phyloP scores from a whole-genome alignment of 306 rosid species.

The Corylus avellana region DNA sequence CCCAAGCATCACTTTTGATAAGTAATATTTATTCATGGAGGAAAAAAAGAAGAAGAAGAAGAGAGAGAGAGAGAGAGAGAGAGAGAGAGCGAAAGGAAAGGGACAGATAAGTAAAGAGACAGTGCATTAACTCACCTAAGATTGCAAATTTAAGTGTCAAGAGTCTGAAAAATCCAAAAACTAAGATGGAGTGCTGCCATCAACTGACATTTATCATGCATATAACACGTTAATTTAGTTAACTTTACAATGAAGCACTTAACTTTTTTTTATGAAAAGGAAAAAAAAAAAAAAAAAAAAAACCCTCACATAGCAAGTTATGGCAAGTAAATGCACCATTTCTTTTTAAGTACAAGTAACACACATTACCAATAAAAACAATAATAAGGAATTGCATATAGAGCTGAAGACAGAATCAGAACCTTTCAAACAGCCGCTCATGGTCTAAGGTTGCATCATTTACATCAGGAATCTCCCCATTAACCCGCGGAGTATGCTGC shows the following conservation, averaged over 20 bases:
- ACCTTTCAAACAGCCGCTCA: slow-evolving; percentile 82
- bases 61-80: not conserved
- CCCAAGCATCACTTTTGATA: not conserved
- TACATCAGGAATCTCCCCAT: slow-evolving; percentile 94
- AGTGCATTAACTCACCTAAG: not conserved
- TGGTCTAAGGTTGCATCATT: slow-evolving; percentile 94
- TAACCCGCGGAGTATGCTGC: slow-evolving; percentile 94
- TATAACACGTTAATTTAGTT: not conserved
- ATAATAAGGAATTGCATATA: not conserved
- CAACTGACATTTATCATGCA: not conserved
- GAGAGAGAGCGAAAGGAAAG: too few relatives aligned
- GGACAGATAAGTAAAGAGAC: too few relatives aligned
- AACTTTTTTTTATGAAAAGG: not conserved
- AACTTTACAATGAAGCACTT: not conserved
- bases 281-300: not conserved
- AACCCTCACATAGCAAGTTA: not conserved
- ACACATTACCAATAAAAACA: not conserved
- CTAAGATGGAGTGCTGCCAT: not conserved
- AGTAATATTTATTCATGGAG: not conserved
- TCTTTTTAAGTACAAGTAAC: not conserved
- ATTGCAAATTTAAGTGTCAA: not conserved
- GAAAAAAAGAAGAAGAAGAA: not conserved
- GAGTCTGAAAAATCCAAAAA: not conserved
- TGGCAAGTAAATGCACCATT: not conserved
- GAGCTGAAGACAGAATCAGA: slow-evolving; percentile 20